Base-by-base conservation (phyloP, 1,284 basidiomycete genomes). In the Moesziomyces antarcticus region DNA sequence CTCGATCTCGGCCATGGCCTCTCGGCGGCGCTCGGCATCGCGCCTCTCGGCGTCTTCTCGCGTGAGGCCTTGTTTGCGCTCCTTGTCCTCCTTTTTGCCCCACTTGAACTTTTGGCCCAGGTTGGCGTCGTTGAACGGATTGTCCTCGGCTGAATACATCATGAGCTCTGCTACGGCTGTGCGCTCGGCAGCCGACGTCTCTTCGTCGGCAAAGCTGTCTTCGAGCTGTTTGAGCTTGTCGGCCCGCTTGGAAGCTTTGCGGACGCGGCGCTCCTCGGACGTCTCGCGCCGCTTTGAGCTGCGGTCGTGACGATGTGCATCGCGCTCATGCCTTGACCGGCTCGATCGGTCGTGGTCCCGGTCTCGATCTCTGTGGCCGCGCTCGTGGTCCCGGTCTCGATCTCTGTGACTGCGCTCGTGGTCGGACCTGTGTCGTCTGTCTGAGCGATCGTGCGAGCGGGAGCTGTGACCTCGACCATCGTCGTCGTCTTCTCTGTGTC, bases 1-100 rank as follows among this genome's bases (percentile, higher is more conserved):
- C 79, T 96, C 96, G 59, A 99, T 86, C 84, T 99, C 97, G 5
- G 53, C 84, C 79, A 93, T 93, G 2, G 95, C 94, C 81, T 99
- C 97, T 74, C 91, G 89, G 33, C 92, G 88, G 53, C 96, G 86
- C 24, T 92, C 84, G 3, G 90, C 90, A 85, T 99, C 97, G 75
- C 89, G 89, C 70, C 88, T 87, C 66, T 92, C 91, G 3, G 92
- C 88, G 81, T 99, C 96, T 2, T 90, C 90, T 0, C 90, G 81
- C 1, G 91, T 89, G 58, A 99, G 81, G 1, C 97, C 97, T 60
- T 90, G 86, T 85, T 96, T 97, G 81, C 90, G 89, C 84, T 99
- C 97, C 86, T 94, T 94, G 84, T 99, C 96, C 40, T 90, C 89
- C 87, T 99, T 99, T 88, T 99, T 99, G 85, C 94, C 93, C 97